Percentiles rank a stretch among this genome's conserved stretches.
Conservation (phyloP, 352 stramenopile genomes). For the Thalassiosira livingstoniorum region DNA sequence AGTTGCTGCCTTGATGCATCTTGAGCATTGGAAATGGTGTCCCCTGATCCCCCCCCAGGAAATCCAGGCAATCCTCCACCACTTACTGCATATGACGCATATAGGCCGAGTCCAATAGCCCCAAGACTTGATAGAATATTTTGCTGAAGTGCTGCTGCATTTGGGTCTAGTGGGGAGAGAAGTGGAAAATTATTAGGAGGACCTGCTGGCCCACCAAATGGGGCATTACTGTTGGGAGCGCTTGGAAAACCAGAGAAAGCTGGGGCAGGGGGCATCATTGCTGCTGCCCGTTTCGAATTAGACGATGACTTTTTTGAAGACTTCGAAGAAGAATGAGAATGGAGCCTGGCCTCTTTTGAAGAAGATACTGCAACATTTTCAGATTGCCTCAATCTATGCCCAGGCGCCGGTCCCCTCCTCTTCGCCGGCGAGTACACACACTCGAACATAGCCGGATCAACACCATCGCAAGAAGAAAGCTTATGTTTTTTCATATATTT, state of each 20-base stretch:
- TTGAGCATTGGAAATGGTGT: constrained; percentile 47
- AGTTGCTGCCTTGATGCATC: constrained; percentile 70
- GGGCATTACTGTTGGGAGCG: background rate
- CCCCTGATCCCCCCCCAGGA: background rate
- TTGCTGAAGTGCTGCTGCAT: constrained; percentile 40
- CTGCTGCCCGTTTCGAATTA: background rate
- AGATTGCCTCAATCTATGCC: constrained; percentile 26
- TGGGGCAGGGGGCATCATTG: background rate
- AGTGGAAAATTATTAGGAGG: constrained; percentile 6
- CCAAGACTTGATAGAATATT: constrained; percentile 47
- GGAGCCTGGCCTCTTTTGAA: constrained; percentile 2
- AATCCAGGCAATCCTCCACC: constrained; percentile 10
- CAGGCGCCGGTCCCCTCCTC: constrained; percentile 75
- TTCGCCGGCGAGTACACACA: constrained; percentile 83
- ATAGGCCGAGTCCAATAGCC: constrained; percentile 20
- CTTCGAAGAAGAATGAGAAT: background rate
- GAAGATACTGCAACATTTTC: constrained; percentile 1
- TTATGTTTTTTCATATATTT: constrained; percentile 85
- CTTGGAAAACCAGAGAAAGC: background rate
- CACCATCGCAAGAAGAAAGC: constrained; percentile 66
- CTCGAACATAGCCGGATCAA: constrained; percentile 60
- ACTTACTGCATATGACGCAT: constrained; percentile 1
- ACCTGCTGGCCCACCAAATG: background rate
- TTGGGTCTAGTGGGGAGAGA: constrained; percentile 27
- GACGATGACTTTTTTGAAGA: background rate